Conservation (phyloP, 2,329 filamentous ascomycete genomes). For the Paraphoma sp. region DNA sequence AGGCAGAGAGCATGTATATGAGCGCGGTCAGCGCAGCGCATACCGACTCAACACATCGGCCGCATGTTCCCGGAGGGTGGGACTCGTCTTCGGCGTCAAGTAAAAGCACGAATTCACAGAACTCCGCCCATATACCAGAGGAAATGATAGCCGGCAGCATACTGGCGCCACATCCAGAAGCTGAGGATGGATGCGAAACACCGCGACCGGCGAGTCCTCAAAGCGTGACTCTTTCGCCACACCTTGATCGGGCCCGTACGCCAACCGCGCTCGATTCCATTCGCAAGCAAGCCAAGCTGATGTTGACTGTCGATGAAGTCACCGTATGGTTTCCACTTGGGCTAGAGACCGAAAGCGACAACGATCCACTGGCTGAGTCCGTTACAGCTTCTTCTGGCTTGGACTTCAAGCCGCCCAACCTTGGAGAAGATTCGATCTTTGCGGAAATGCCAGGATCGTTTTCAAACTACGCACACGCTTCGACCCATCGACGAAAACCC, state of each 20-base stretch:
- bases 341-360: conserved; percentile 19
- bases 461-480: conserved; percentile 55
- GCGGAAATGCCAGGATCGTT: conserved; percentile 56
- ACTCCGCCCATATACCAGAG: conserved; percentile 33
- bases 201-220: conserved; percentile 45
- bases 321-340: conserved; percentile 47
- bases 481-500: conserved; percentile 36
- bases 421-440: conserved; percentile 47
- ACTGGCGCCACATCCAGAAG: conserved; percentile 32
- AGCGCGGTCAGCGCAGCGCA: conserved; percentile 63
- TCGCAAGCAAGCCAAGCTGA: conserved; percentile 36
- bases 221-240: conserved; percentile 27
- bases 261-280: background rate
- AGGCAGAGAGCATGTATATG: conserved; percentile 88
- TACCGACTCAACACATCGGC: conserved; percentile 18
- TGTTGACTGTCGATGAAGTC: conserved; percentile 47
- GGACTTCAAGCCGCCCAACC: conserved; percentile 34
- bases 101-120: conserved; percentile 34
- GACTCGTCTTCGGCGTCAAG: conserved; percentile 45
- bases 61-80: conserved; percentile 53
- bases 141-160: conserved; percentile 42
- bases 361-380: conserved; percentile 9
- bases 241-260: conserved; percentile 3
- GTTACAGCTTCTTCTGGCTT: conserved; percentile 19
- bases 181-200: conserved; percentile 48